Evolutionary conservation across 2,329 filamentous ascomycete species (phyloP), one percentile per base, ranked within the genome.

Genomic region (Myriangium duriaei): DNA sequence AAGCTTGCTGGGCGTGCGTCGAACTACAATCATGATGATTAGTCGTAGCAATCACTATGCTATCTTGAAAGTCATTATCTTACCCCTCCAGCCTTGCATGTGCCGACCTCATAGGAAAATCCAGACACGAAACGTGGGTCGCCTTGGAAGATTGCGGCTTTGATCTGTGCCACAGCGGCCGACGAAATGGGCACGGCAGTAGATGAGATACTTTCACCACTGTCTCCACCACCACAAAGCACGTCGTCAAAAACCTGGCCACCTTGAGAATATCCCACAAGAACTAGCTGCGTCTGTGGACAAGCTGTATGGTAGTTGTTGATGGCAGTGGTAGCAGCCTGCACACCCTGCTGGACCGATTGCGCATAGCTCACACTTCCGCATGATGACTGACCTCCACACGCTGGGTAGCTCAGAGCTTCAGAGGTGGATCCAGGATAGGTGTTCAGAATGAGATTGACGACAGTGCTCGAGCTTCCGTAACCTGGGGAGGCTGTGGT

Each of bases 221-320:
- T 51, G 41, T 69, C 68, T 4, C 63, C 62, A 17, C 72, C 74
- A 11, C 74, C 73, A 48, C 73, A 77, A 29, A 76, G 56, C 5
- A 72, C 73, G 46, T 74, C 70, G 45, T 78, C 73, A 54, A 74
- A 68, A 47, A 78, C 77, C 56, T 78, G 70, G 30, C 68, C 72
- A 32, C 74, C 74, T 67, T 75, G 73, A 5, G 71, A 76, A 53
- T 79, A 79, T 24, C 74, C 75, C 26, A 78, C 69, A 19, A 78
- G 56, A 4, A 78, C 71, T 21, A 79, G 60, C 50, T 74, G 58
- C 4, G 72, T 70, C 48, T 54, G 57, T 7, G 75, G 74, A 49
- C 74, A 79, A 49, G 62, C 60, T 17, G 62, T 53, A 49, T 76
- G 68, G 51, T 72, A 75, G 17, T 58, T 55, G 32, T 72, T 80